Evolutionary conservation across 352 stramenopile genomes (phyloP), one percentile per base, ranked within the genome.

Genomic region (Plasmopara halstedii): DNA sequence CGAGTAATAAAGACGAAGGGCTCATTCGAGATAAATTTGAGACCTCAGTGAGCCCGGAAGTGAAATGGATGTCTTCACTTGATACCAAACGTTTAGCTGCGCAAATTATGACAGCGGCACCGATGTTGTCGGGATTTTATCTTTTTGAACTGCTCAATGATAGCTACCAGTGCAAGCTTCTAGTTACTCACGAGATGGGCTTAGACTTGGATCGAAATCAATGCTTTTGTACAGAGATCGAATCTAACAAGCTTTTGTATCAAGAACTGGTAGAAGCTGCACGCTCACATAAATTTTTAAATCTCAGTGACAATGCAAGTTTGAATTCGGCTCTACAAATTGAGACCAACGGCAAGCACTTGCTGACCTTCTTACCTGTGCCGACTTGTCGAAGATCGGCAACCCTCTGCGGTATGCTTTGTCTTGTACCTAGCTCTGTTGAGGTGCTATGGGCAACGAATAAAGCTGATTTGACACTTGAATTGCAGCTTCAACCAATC

Each of bases 291-390:
- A 48, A 70, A 5, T 46, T 56, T 6, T 35, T 83, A 8, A 62
- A 85, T 34, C 45, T 87, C 29, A 73, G 58, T 18, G 42, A 50
- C 0, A 59, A 85, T 32, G 29, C 26, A 3, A 42, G 50, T 38
- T 41, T 87, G 18, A 46, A 27, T 23, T 47, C 50, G 3, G 50
- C 36, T 1, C 7, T 83, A 11, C 41, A 61, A 14, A n/a, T 53
- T 5, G 42, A 65, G 10, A 46, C 32, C 15, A 19, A 39, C 15
- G 42, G 38, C 14, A 38, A 53, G 3, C 17, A 63, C 20, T 64
- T 61, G 2, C 41, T 83, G 3, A 52, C 58, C 19, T 87, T 87
- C 20, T 29, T 85, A 21, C 75, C 75, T 1, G 43, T 85, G 0
- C 73, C 75, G 34, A 59, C 54, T 0, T 69, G 52, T 8, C 58